phyloP scores from a whole-genome alignment of 768 basidiomycete genomes.

The Sporobolomyces phaffii region DNA sequence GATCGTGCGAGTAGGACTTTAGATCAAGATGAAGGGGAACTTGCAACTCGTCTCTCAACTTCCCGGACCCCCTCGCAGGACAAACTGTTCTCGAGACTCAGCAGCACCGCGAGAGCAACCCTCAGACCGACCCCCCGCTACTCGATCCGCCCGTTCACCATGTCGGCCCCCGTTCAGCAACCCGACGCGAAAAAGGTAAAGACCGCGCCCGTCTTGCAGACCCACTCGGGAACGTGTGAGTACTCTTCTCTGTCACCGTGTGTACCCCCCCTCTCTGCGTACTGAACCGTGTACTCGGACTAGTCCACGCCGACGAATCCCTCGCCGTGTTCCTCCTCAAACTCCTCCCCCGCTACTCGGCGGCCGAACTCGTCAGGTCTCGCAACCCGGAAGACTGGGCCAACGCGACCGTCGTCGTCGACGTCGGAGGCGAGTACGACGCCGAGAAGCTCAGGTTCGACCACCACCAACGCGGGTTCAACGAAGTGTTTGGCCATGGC shows the following conservation, averaged over 20 bases:
- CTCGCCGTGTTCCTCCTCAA: slow-evolving; percentile 84
- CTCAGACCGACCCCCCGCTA: neutral
- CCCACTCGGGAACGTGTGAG: slow-evolving; percentile 19
- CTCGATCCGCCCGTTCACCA: neutral
- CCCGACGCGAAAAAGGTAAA: slow-evolving; percentile 17
- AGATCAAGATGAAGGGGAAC: too few relatives aligned
- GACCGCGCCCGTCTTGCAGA: neutral
- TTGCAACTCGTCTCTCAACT: too few relatives aligned
- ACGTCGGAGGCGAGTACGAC: slow-evolving; percentile 86
- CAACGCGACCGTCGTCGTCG: slow-evolving; percentile 87
- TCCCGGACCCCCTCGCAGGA: too few relatives aligned
- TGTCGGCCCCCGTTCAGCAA: slow-evolving; percentile 50
- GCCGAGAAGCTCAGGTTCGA: slow-evolving; percentile 72
- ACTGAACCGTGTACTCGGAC: slow-evolving; percentile 49
- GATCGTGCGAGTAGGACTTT: too few relatives aligned
- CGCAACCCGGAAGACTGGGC: slow-evolving; percentile 67
- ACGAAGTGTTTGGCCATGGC: slow-evolving; percentile 79
- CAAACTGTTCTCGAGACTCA: slow-evolving; percentile 2
- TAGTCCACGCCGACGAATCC: slow-evolving; percentile 82
- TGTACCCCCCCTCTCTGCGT: neutral
- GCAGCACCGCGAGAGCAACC: neutral
- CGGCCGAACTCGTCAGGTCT: slow-evolving; percentile 61
- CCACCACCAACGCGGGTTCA: slow-evolving; percentile 92
- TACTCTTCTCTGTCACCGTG: neutral
- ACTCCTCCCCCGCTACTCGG: slow-evolving; percentile 64